These are phyloP conservation scores for Ceratocystis diversiconidia DNA, from an alignment of 2,329 filamentous ascomycete species.

Conservation along the genomic window DNA sequence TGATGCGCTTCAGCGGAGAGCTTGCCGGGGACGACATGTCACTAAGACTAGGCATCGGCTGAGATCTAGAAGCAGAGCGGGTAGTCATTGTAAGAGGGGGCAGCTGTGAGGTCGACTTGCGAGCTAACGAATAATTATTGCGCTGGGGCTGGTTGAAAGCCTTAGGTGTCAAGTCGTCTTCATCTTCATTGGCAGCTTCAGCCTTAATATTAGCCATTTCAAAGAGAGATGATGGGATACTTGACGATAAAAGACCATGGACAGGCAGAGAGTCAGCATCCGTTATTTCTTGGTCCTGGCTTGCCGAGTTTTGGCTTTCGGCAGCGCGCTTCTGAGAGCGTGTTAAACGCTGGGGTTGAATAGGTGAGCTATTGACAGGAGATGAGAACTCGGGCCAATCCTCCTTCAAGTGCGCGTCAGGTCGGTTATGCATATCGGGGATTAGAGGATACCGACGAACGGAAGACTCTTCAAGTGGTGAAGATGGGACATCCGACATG, in stretches of 20 bases:
- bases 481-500: constrained; percentile 39
- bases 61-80: constrained; percentile 9
- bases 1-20: constrained; percentile 9
- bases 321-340: constrained; percentile 10
- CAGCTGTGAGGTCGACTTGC: constrained; percentile 7
- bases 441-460: constrained; percentile 37
- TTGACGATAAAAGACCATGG: neutral
- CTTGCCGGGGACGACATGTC: constrained; percentile 7
- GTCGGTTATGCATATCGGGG: constrained; percentile 37
- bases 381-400: constrained; percentile 46
- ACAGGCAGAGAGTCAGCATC: neutral
- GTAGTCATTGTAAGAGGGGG: constrained; percentile 17
- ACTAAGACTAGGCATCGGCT: neutral
- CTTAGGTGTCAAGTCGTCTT: neutral
- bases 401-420: constrained; percentile 22
- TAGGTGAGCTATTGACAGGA: constrained; percentile 33
- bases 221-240: constrained; percentile 1
- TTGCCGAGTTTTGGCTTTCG: neutral
- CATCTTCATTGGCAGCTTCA: neutral
- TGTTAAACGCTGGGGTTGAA: constrained; percentile 17
- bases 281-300: constrained; percentile 6
- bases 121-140: neutral
- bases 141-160: neutral
- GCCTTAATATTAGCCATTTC: constrained; percentile 5
- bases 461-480: constrained; percentile 33